phyloP scores from a whole-genome alignment of 2,329 filamentous ascomycete genomes.

The Pleomassaria siparia region DNA sequence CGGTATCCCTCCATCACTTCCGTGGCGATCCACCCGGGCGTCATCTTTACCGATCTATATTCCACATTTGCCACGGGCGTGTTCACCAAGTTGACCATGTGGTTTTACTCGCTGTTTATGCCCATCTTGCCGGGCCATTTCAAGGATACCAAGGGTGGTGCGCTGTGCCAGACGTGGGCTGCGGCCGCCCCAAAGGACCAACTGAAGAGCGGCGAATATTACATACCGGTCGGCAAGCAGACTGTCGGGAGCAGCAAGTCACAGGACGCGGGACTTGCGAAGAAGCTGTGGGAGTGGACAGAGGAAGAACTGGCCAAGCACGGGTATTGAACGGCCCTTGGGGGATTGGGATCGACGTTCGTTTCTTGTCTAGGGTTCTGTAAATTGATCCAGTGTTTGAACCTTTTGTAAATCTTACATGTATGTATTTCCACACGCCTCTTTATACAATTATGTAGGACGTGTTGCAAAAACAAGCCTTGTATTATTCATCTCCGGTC shows the following conservation, averaged over 20 bases:
- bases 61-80: constrained; percentile 21
- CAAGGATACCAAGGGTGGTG: constrained; percentile 33
- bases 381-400: too few species aligned
- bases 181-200: constrained; percentile 35
- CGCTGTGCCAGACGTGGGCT: constrained; percentile 48
- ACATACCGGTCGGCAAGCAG: constrained; percentile 36
- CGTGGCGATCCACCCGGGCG: constrained; percentile 52
- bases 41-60: constrained; percentile 51
- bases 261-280: constrained; percentile 33
- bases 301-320: constrained; percentile 37
- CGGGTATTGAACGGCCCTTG: constrained; percentile 36
- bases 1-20: constrained; percentile 50
- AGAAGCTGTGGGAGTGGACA: constrained; percentile 43
- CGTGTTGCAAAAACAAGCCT: too few species aligned
- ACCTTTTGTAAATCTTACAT: too few species aligned
- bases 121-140: constrained; percentile 34
- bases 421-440: too few species aligned
- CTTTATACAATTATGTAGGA: too few species aligned
- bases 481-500: too few species aligned
- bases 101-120: constrained; percentile 26
- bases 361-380: too few species aligned
- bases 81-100: constrained; percentile 26
- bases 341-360: too few species aligned
- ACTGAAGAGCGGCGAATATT: constrained; percentile 48
- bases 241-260: constrained; percentile 25